These are phyloP conservation scores for Paxillus involutus DNA, from an alignment of 768 basidiomycete genomes.

Conservation along the genomic window DNA sequence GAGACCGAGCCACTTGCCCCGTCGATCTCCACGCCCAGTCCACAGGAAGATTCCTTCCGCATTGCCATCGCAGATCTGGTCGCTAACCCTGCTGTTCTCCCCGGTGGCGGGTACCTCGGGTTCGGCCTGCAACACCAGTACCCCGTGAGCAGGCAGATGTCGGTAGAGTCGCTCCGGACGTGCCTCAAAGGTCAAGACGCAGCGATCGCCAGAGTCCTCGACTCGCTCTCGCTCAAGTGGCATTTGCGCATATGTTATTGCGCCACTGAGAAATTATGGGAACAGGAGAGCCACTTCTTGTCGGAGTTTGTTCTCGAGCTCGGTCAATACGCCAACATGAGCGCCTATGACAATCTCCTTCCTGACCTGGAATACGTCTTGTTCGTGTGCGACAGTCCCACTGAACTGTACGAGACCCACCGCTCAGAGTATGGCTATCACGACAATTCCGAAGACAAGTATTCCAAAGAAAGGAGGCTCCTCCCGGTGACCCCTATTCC, in stretches of 20 bases:
- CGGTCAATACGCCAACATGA: no score
- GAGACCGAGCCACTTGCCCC: not conserved
- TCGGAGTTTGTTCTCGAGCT: no score
- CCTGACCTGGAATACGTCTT: no score
- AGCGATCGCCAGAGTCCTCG: conserved; percentile 17
- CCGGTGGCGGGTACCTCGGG: conserved; percentile 32
- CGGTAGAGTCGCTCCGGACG: conserved; percentile 10
- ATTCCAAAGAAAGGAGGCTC: not conserved
- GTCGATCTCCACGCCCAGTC: not conserved
- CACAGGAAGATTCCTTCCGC: not conserved
- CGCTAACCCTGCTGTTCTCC: conserved; percentile 24
- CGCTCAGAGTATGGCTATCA: not conserved
- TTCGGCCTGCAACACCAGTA: conserved; percentile 37
- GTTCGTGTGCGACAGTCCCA: not conserved
- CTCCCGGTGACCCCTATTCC: not conserved
- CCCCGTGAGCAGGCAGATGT: conserved; percentile 19
- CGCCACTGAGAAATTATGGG: not conserved
- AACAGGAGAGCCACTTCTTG: no score
- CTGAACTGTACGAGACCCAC: no score
- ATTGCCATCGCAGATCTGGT: conserved; percentile 12
- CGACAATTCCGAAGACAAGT: no score
- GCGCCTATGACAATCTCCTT: no score
- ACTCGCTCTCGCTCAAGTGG: conserved; percentile 14
- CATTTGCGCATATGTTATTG: conserved; percentile 22
- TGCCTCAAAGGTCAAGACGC: conserved; percentile 34